Evolutionary conservation across 352 stramenopile species (phyloP), one percentile per base, ranked within the genome.

Genomic region (Globisporangium emineosum): DNA sequence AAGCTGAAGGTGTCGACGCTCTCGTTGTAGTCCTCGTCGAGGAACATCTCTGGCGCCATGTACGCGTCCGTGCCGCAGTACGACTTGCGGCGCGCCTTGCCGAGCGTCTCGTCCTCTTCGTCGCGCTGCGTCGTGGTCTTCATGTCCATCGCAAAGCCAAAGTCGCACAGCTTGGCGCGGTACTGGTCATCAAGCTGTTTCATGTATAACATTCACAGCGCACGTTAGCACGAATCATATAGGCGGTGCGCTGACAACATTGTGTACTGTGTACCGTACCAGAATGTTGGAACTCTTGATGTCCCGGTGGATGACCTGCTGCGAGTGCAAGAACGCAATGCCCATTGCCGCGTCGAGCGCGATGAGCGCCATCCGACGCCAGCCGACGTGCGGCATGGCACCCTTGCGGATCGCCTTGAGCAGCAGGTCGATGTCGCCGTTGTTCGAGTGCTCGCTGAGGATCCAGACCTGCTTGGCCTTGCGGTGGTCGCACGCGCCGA

Each of bases 291-390:
- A 91, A n/a, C 85, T 91, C 69, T 96, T 96, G 67, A 96, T 91
- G 65, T 96, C 87, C 13, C 87, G 78, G 56, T 96, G 87, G 60
- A 96, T 88, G 60, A 93, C 83, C 57, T 77, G 72, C 33, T 76
- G 75, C 49, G 79, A 76, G 76, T 99, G 97, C 58, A 99, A 72
- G 77, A 99, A 99, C 55, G 92, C 82, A 60, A 99, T 93, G 63
- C 94, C 97, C 55, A 88, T 76, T 0, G 96, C 93, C 6, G 86
- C 75, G 53, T 96, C 87, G 27, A 93, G 68, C 13, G 83, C 86
- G 50, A 94, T 89, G 45, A 81, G 83, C 13, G 78, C 67, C 50
- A 90, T 78, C 15, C 72, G 56, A 10, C 72, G 57, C 87, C 87
- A 95, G 25, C 85, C 83, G 27, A 89, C 59, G 37, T 93, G 85